Percentiles rank a stretch among this genome's conserved stretches.
phyloP scores from a whole-genome alignment of 371 early-diverging fungal species.

The Rhizopus arrhizus region DNA sequence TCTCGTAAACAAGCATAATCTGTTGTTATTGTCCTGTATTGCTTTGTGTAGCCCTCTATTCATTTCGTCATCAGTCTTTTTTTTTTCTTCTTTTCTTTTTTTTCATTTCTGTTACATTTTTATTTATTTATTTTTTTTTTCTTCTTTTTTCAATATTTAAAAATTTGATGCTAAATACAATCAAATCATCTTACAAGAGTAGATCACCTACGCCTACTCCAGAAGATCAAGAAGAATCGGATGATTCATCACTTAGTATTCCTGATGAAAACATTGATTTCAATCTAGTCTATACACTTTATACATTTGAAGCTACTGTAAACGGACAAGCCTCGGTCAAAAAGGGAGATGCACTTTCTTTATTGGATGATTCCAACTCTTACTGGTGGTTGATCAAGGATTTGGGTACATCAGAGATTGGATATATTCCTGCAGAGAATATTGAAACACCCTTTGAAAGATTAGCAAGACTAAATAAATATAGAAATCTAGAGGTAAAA shows the following conservation, averaged over 20 bases:
- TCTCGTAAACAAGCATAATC: too few relatives aligned
- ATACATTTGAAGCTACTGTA: conserved; percentile 86
- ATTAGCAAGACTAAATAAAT: conserved; percentile 86
- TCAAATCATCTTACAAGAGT: background rate
- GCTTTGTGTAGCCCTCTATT: background rate
- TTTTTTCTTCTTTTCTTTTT: background rate
- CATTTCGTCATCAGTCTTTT: background rate
- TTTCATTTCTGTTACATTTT: background rate
- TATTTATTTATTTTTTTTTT: background rate
- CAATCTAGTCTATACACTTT: conserved; percentile 79
- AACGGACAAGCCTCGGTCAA: conserved; percentile 90
- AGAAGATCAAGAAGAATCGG: conserved; percentile 17
- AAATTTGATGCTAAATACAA: background rate
- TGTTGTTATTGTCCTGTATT: too few relatives aligned
- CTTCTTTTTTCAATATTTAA: background rate
- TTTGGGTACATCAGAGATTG: conserved; percentile 78
- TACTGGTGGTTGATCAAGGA: conserved; percentile 95
- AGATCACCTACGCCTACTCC: background rate
- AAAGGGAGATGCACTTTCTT: conserved; percentile 78
- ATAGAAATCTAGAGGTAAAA: conserved; percentile 66
- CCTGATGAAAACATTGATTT: conserved; percentile 39
- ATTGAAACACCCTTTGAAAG: conserved; percentile 89
- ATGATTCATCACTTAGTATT: conserved; percentile 25
- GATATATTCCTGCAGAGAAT: conserved; percentile 93
- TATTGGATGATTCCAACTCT: conserved; percentile 87